Conservation (phyloP, 768 basidiomycete species). For the Mycena belliarum region DNA sequence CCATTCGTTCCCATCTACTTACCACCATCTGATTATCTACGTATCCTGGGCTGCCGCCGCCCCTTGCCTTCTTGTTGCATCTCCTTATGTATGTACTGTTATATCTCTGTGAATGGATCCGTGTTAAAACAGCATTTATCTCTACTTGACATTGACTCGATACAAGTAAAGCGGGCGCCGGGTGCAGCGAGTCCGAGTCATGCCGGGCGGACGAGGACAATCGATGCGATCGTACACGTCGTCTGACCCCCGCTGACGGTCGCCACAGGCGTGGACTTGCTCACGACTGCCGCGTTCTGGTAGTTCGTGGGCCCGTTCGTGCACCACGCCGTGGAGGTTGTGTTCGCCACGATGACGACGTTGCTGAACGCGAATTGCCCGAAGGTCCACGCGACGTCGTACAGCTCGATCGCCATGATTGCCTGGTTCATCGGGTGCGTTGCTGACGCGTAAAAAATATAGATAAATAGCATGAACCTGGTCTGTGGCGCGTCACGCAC, state of each 20-base stretch:
- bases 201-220: constrained; percentile 10
- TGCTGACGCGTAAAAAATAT: not conserved
- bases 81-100: constrained; percentile 3
- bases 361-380: constrained; percentile 20
- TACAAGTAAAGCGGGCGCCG: too few relatives aligned
- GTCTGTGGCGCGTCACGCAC: not conserved
- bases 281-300: constrained; percentile 15
- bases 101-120: not conserved
- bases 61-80: not conserved
- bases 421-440: constrained; percentile 20
- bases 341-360: constrained; percentile 17
- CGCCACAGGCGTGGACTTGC: constrained; percentile 10
- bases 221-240: constrained; percentile 15
- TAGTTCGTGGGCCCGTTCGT: constrained; percentile 17
- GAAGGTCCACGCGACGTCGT: constrained; percentile 19
- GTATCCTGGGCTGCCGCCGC: too few relatives aligned
- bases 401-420: constrained; percentile 19
- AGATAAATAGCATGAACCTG: too few relatives aligned
- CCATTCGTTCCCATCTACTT: not conserved
- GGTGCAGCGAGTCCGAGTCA: not conserved
- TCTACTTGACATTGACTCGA: too few relatives aligned
- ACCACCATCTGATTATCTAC: too few relatives aligned
- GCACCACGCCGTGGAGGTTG: constrained; percentile 18
- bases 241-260: constrained; percentile 14
- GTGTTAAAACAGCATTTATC: not conserved